Evolutionary conservation across 192 early-diverging fungal genomes (phyloP).

Genomic region (Umbelopsis isabellina): DNA sequence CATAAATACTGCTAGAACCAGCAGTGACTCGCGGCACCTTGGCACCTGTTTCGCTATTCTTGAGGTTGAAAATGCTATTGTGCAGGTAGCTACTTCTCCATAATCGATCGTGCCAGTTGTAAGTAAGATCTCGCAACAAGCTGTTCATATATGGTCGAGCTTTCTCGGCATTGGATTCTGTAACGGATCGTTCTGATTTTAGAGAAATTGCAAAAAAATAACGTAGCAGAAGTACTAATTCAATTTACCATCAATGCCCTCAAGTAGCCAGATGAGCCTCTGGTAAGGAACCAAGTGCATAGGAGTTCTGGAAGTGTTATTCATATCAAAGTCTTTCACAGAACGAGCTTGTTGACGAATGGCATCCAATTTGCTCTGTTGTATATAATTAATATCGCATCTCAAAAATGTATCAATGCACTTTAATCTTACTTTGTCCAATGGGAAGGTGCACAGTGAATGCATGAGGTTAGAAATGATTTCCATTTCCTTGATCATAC

Average conservation of each 20-base stretch:
- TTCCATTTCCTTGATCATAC: constrained; percentile 54
- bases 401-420: too few species aligned
- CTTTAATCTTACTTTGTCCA: constrained; percentile 17
- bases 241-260: not conserved
- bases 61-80: constrained; percentile 41
- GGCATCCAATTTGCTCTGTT: not conserved
- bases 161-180: constrained; percentile 6
- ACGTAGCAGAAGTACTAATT: not conserved
- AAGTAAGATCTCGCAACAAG: constrained; percentile 54
- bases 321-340: constrained; percentile 30
- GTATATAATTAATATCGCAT: not conserved
- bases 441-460: not conserved
- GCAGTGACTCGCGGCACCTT: constrained; percentile 35
- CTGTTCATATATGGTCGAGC: constrained; percentile 34
- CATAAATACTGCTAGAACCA: constrained; percentile 48
- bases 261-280: constrained; percentile 64
- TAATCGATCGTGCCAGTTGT: constrained; percentile 54
- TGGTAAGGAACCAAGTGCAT: constrained; percentile 68
- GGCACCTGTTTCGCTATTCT: constrained; percentile 29
- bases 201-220: not conserved
- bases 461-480: constrained; percentile 46
- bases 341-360: not conserved
- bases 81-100: constrained; percentile 54
- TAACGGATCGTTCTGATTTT: not conserved
- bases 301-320: constrained; percentile 56